Base-by-base conservation (phyloP, 2,329 filamentous ascomycete genomes). In the Oidium heveae region DNA sequence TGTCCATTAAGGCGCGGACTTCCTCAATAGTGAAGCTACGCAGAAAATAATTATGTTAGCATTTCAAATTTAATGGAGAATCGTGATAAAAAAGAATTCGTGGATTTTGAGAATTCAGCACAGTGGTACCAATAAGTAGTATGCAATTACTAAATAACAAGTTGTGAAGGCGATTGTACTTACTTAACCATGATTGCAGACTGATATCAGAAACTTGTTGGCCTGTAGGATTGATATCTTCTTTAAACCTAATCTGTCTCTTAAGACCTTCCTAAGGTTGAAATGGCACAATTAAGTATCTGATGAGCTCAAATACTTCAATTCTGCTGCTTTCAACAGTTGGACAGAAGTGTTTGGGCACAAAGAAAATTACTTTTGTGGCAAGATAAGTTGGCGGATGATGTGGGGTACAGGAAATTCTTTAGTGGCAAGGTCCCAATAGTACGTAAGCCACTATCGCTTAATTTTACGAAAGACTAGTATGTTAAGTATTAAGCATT, bases 161-260 rank as follows among this genome's bases (percentile, higher is more conserved):
- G 20, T 52, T 37, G 49, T 52, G 41, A 49, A 54, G n/a, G 53
- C 2, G 32, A 47, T 54, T 57, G 24, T 55, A 89, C 88, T 84
- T 84, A 95, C 88, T 96, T 95, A 72, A 98, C 91, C 91, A 98
- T 98, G 72, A 87, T 95, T 83, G 75, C 86, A 85, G 87, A 85
- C 70, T 79, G 83, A 71, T 69, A 69, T 64, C 61, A 57, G 62
- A 60, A 65, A 65, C 62, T 62, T 64, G 61, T 63, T 65, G 63
- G 63, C 61, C 61, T 56, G 58, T 56, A 16, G 54, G 33, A 32
- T 57, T 43, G 20, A 43, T 43, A 16, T 20, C 20, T 43, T n/a
- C 20, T 15, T 9, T n/a, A 18, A 2, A n/a, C 7, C 16, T 43
- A 15, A n/a, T 43, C 5, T 43, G n/a, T 20, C 39, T 43, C 20